These are phyloP conservation scores for Ascochyta lentis DNA, from an alignment of 2,329 filamentous ascomycete species.

Conservation along the genomic window DNA sequence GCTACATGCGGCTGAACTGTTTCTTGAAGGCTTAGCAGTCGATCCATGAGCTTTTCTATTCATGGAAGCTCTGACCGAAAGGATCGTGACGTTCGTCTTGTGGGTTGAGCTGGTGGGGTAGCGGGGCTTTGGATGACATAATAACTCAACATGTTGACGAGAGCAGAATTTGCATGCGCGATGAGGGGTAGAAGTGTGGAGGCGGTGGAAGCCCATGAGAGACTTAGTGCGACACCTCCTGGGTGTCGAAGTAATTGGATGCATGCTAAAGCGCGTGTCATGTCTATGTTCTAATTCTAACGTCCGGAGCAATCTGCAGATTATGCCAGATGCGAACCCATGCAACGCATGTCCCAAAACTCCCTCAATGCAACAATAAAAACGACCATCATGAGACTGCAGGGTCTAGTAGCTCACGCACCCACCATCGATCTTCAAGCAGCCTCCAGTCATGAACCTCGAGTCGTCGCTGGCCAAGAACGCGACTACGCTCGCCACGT, in stretches of 20 bases:
- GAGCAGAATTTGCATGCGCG: conserved; percentile 1
- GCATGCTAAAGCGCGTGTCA: conserved; percentile 9
- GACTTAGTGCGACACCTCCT: conserved; percentile 7
- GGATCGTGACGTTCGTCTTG: conserved; percentile 6
- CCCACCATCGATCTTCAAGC: conserved; percentile 45
- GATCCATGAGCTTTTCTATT: conserved; percentile 11
- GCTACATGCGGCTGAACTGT: conserved; percentile 1
- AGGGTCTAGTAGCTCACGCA: conserved; percentile 32
- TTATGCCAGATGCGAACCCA: conserved; percentile 17
- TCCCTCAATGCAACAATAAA: conserved; percentile 27
- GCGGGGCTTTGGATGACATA: conserved; percentile 13
- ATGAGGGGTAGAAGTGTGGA: conserved; percentile 6
- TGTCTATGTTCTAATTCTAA: conserved; percentile 18
- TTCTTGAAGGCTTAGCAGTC: conserved; percentile 7
- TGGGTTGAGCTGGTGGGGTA: conserved; percentile 2
- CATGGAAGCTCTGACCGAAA: conserved; percentile 3
- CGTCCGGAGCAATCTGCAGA: conserved; percentile 14
- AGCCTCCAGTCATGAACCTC: conserved; percentile 49
- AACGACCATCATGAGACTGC: conserved; percentile 15
- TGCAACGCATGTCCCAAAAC: conserved; percentile 24
- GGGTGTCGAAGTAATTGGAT: conserved; percentile 6
- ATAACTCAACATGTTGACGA: conserved; percentile 4
- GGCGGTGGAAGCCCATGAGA: neutral
- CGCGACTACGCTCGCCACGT: conserved; percentile 48
- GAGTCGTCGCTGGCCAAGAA: conserved; percentile 51